phyloP scores from a whole-genome alignment of 108 stramenopile genomes.

The Skeletonema tropicum region DNA sequence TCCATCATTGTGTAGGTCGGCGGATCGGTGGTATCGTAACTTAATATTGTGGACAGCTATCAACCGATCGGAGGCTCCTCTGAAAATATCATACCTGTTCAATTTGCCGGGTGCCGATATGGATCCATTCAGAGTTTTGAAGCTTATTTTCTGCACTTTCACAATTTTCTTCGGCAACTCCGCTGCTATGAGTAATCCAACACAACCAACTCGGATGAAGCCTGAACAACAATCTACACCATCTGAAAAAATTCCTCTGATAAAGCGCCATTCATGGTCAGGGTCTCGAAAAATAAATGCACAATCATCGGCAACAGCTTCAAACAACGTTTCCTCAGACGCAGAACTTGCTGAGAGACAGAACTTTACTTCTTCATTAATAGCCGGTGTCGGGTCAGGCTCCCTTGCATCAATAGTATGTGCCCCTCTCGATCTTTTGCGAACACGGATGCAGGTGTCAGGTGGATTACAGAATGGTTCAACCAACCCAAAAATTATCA shows the following conservation, averaged over 20 bases:
- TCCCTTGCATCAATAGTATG: constrained; percentile 78
- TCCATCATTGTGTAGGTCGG: neutral
- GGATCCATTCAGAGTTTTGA: neutral
- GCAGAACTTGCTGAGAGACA: constrained; percentile 16
- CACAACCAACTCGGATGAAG: constrained; percentile 1
- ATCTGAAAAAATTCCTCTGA: neutral
- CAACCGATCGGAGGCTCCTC: no score
- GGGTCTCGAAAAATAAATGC: constrained; percentile 44
- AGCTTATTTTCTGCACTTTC: neutral
- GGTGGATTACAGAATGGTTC: constrained; percentile 55
- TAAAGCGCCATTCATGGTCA: constrained; percentile 44
- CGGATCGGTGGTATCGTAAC: no score
- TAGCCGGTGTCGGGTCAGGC: constrained; percentile 86
- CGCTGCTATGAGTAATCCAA: neutral
- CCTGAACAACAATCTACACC: neutral
- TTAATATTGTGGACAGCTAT: no score
- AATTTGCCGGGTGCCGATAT: neutral
- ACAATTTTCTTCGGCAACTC: constrained; percentile 2
- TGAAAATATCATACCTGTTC: no score
- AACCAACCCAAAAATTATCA: constrained; percentile 30
- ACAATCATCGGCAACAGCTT: neutral
- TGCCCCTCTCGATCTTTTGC: constrained; percentile 88
- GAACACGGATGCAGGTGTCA: constrained; percentile 86
- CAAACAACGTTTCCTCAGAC: neutral
- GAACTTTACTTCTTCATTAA: constrained; percentile 60